Evolutionary conservation across 257 asterid species (phyloP).

Genomic region (Voacanga thouarsii): DNA sequence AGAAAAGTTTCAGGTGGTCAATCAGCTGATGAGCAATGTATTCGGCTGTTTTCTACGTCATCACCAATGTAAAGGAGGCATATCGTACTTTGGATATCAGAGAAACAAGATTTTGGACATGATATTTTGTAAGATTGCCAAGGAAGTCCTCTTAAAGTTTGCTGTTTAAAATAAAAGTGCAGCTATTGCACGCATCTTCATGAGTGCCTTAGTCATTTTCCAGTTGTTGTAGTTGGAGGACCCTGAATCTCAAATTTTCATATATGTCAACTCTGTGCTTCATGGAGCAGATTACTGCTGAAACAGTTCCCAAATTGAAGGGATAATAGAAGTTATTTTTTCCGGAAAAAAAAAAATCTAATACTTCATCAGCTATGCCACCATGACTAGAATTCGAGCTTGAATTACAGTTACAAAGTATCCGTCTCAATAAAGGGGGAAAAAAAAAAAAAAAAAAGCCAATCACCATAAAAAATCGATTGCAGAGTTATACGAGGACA

Average conservation of each 20-base stretch:
- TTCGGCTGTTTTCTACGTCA: neutral
- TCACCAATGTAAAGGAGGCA: conserved; percentile 1
- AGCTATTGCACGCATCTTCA: neutral
- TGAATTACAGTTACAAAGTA: too few species aligned
- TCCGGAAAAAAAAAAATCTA: too few species aligned
- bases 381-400: too few species aligned
- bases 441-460: too few species aligned
- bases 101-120: neutral
- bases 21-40: neutral
- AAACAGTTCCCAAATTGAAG: neutral
- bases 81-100: neutral
- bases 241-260: too few species aligned
- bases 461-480: too few species aligned
- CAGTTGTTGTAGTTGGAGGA: too few species aligned
- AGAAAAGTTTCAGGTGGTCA: neutral
- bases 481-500: too few species aligned
- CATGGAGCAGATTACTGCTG: neutral
- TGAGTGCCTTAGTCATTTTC: too few species aligned
- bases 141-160: neutral
- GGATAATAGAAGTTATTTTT: too few species aligned
- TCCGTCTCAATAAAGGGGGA: too few species aligned
- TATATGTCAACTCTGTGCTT: neutral
- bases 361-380: too few species aligned
- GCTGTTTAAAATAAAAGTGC: neutral
- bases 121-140: neutral